Percentiles rank a stretch among this genome's conserved stretches.
Evolutionary conservation across 441 rosid species (phyloP).

Genomic region (Iberis amara): DNA sequence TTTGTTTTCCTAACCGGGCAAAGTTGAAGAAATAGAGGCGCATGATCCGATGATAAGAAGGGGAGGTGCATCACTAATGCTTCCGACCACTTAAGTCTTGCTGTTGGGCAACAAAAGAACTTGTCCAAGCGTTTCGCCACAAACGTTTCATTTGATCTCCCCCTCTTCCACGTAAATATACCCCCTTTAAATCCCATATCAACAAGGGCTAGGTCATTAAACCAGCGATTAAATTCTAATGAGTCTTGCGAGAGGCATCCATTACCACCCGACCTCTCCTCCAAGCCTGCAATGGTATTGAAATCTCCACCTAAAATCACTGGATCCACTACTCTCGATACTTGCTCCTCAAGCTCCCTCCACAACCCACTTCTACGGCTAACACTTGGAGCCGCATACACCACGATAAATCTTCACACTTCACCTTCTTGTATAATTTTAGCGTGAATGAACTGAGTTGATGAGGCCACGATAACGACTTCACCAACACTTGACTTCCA

Average conservation of each 20-base stretch:
- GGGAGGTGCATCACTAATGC: background rate
- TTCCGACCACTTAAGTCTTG: background rate
- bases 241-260: background rate
- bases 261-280: background rate
- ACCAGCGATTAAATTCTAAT: background rate
- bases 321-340: too few species aligned
- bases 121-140: background rate
- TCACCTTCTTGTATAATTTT: too few species aligned
- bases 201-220: background rate
- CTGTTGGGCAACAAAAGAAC: background rate
- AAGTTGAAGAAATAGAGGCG: background rate
- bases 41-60: background rate
- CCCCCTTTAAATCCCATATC: background rate
- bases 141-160: accelerated
- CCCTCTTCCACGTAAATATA: background rate
- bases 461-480: too few species aligned
- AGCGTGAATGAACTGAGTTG: too few species aligned
- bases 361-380: too few species aligned
- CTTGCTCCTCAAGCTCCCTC: too few species aligned
- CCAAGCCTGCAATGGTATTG: background rate
- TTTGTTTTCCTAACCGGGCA: too few species aligned
- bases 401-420: too few species aligned
- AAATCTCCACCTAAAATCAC: background rate
- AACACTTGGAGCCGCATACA: too few species aligned
- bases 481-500: too few species aligned